Conservation (phyloP, 2,329 filamentous ascomycete species). For the Trichophyton schoenleinii region DNA sequence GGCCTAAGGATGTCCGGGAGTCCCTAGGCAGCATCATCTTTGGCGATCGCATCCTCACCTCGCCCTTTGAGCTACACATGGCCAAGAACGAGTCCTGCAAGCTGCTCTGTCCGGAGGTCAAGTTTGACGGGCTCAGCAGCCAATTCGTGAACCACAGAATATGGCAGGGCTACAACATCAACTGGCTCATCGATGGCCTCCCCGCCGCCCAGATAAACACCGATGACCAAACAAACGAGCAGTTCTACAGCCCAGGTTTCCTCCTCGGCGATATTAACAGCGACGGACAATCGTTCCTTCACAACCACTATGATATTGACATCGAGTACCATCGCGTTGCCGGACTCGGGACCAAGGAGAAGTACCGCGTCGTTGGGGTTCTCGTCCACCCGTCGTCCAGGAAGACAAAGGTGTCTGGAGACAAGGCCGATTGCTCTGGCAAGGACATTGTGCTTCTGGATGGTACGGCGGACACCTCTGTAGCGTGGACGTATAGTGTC, state of each 20-base stretch:
- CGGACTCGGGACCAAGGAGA: slow-evolving; percentile 38
- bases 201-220: slow-evolving; percentile 74
- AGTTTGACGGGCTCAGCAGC: slow-evolving; percentile 53
- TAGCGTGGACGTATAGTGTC: slow-evolving; percentile 85
- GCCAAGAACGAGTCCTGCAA: slow-evolving; percentile 77
- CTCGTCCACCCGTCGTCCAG: slow-evolving; percentile 71
- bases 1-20: slow-evolving; percentile 69
- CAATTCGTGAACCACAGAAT: slow-evolving; percentile 76
- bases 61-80: slow-evolving; percentile 83
- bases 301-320: slow-evolving; percentile 92
- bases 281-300: slow-evolving; percentile 50
- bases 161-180: slow-evolving; percentile 74
- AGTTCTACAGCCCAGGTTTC: slow-evolving; percentile 88
- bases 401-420: slow-evolving; percentile 39
- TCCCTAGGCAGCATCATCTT: slow-evolving; percentile 93
- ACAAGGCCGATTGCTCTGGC: slow-evolving; percentile 50
- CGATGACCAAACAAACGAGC: slow-evolving; percentile 61
- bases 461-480: slow-evolving; percentile 50
- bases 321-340: slow-evolving; percentile 82
- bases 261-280: slow-evolving; percentile 52
- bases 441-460: slow-evolving; percentile 51
- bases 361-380: slow-evolving; percentile 83
- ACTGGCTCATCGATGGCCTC: slow-evolving; percentile 90
- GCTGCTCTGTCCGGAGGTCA: slow-evolving; percentile 55
- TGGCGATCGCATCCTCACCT: slow-evolving; percentile 94